Base-by-base conservation (phyloP, 2,329 filamentous ascomycete genomes). In the Xylariaceae sp. region DNA sequence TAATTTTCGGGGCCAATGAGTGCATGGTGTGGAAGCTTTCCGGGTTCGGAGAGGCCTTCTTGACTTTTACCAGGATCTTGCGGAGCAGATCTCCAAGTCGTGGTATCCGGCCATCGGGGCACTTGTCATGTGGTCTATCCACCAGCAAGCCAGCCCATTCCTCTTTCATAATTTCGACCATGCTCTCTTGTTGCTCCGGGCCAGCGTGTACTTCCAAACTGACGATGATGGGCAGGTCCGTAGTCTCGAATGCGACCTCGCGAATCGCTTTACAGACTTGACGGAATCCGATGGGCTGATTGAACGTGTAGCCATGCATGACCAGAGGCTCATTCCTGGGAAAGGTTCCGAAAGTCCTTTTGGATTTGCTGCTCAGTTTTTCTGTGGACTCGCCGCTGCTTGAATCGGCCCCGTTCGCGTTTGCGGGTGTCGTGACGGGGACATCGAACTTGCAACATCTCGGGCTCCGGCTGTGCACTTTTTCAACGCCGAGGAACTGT, bases 101-200 rank as follows among this genome's bases (percentile, higher is more conserved):
- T 0, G 90, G 88, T 30, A 93, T 82, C 4, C 77, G 76, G 57
- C 82, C 77, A 11, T 73, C 76, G 0, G 85, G 78, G 70, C 77
- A 76, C 66, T 78, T 74, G 17, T 81, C 78, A 17, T 75, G 80
- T 44, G 76, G 76, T 56, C 75, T 68, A 18, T 90, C 86, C 9
- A 97, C 79, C 4, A 97, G 79, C 67, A 88, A 76, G 0, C 83
- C 86, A 47, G 82, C 83, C 92, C 92, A 99, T 64, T 90, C 88
- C 66, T 96, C 86, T 65, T 86, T 86, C 88, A 99, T 97, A 64
- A 97, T 96, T 58, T 89, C 83, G 9, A 96, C 92, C 90, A 97
- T 97, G 54, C 89, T 82, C 64, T 91, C 86, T 73, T 99, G 94
- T 73, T 97, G 93, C 56, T 89, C 85, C 1, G 82, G 77, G 61